Base-by-base conservation (phyloP, 371 early-diverging fungal species). In the Lichtheimia ornata region DNA sequence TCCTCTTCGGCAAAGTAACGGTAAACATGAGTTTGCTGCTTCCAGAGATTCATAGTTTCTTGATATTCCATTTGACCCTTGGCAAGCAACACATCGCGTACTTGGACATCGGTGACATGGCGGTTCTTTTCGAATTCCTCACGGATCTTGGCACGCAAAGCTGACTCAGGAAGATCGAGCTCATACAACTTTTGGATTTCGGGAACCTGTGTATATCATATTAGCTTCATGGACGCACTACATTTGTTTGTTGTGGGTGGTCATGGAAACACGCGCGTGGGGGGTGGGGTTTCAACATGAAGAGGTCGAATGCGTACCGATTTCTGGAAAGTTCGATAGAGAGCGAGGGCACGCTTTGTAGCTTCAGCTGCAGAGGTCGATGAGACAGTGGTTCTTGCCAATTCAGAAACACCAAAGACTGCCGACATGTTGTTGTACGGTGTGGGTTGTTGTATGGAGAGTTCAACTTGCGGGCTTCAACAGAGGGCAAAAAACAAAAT, bases 31-130 rank as follows among this genome's bases (percentile, higher is more conserved):
- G 90, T 89, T 65, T 82, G 86, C 80, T 95, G 94, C 82, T 96
- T 98, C 98, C 98, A 98, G 52, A 89, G 83, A 65, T 97, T 95
- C 79, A 94, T 78, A 9, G 96, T 94, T 80, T 98, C 98, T 71
- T 95, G 92, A 61, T 85, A 89, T 69, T 97, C 97, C 70, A 85
- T 84, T 54, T 88, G 84, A 35, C 98, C 95, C 81, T 92, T 97
- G 71, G 91, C 85, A 56, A 93, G 71, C 63, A 97, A 81, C 58
- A 95, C 80, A 69, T 98, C 96, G 67, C 94, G 88, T 15, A 88
- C 83, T 45, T 81, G 77, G 43, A 92, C 75, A 73, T 97, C 91
- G 18, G 84, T 81, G 55, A 97, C 92, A 71, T 83, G 79, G 56
- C 94, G 90, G 70, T 94, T 84, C 66, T 90, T 89, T 66, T 96